Evolutionary conservation across 148 eudicot genomes (phyloP).

Genomic region (Chenopodium formosanum): DNA sequence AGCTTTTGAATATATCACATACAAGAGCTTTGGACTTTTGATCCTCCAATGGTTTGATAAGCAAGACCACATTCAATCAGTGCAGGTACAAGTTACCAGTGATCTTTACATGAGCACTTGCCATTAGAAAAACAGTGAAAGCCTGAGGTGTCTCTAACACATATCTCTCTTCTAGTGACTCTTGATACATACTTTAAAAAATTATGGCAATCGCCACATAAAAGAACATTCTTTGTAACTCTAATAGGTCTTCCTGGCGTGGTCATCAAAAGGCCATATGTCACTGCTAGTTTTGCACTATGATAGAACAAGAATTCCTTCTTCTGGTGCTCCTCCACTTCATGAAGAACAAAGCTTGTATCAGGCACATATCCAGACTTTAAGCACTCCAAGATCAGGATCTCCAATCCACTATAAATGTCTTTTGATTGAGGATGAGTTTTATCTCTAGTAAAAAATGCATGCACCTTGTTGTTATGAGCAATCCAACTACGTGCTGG

Average conservation of each 20-base stretch:
- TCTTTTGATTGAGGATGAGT: slow-evolving; percentile 65
- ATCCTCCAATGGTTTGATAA: background rate
- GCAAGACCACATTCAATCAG: background rate
- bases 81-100: slow-evolving; percentile 35
- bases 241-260: slow-evolving; percentile 50
- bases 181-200: slow-evolving; percentile 72
- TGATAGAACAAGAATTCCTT: slow-evolving; percentile 77
- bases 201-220: slow-evolving; percentile 93
- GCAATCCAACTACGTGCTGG: slow-evolving; percentile 81
- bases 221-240: slow-evolving; percentile 65
- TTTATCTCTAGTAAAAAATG: slow-evolving; percentile 73
- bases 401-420: slow-evolving; percentile 61
- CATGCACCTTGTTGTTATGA: slow-evolving; percentile 54
- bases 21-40: slow-evolving; percentile 3
- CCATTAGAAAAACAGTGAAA: slow-evolving; percentile 75
- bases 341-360: slow-evolving; percentile 94
- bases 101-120: slow-evolving; percentile 68
- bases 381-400: slow-evolving; percentile 68
- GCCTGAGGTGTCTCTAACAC: slow-evolving; percentile 75
- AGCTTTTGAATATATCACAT: slow-evolving; percentile 6
- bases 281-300: slow-evolving; percentile 79
- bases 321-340: slow-evolving; percentile 89
- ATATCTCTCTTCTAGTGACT: slow-evolving; percentile 68
- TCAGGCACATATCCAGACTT: slow-evolving; percentile 85
- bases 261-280: slow-evolving; percentile 59